A percentile compares a stretch with the other conserved stretches of the same genome.
Evolutionary conservation across 441 rosid genomes (phyloP).

Genomic region (Dalechampia spathulata): DNA sequence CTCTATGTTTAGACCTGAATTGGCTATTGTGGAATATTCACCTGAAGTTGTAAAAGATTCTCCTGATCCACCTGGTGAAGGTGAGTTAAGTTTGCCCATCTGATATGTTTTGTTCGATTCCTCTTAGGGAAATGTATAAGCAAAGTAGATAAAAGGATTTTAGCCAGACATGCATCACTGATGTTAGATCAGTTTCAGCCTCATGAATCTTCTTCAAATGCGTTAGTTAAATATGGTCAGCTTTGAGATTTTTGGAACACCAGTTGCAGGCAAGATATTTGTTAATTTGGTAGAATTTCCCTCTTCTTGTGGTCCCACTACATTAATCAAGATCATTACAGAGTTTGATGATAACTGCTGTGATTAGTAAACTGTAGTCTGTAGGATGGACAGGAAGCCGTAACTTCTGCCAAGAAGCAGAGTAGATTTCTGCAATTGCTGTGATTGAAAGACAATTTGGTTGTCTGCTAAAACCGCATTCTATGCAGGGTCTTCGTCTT

Average conservation of each 20-base stretch:
- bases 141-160: constrained; percentile 17
- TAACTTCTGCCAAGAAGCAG: no score
- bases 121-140: not conserved
- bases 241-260: constrained; percentile 8
- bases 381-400: no score
- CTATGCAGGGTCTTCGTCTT: constrained; percentile 37
- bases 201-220: constrained; percentile 2
- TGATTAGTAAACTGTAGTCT: no score
- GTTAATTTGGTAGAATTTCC: not conserved
- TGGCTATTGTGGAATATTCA: constrained; percentile 61
- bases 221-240: not conserved
- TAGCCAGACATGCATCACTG: constrained; percentile 18
- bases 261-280: constrained; percentile 1
- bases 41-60: constrained; percentile 29
- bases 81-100: constrained; percentile 21
- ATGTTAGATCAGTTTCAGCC: constrained; percentile 18
- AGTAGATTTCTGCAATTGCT: no score
- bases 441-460: not conserved
- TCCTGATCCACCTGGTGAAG: constrained; percentile 36
- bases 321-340: constrained; percentile 5
- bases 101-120: not conserved
- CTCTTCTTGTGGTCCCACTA: constrained; percentile 23
- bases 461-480: no score
- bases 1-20: constrained; percentile 38
- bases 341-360: no score